Percentiles rank a stretch among this genome's conserved stretches.
These are phyloP conservation scores for Penicillium sp. DNA, from an alignment of 2,329 filamentous ascomycete species.

Conservation along the genomic window DNA sequence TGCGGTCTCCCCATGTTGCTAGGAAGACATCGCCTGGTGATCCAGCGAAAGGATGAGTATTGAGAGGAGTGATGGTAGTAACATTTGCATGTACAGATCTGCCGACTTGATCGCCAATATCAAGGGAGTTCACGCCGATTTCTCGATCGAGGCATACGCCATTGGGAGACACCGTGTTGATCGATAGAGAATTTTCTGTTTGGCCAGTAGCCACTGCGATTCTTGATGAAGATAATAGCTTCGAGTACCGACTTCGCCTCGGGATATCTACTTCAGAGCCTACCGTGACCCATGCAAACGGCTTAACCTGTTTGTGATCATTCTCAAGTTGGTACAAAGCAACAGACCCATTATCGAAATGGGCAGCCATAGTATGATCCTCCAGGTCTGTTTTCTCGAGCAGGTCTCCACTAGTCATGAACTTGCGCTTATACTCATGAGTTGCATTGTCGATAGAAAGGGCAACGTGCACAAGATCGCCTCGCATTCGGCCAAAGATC, in stretches of 20 bases:
- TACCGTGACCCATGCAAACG: constrained; percentile 34
- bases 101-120: constrained; percentile 24
- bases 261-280: constrained; percentile 15
- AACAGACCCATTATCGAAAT: constrained; percentile 50
- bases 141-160: constrained; percentile 40
- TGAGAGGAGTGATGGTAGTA: constrained; percentile 40
- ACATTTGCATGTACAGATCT: constrained; percentile 26
- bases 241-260: constrained; percentile 50
- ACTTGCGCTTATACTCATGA: constrained; percentile 40
- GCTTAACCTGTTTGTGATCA: constrained; percentile 32
- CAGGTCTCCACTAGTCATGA: constrained; percentile 44
- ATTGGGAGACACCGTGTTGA: constrained; percentile 52
- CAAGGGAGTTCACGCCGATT: constrained; percentile 40
- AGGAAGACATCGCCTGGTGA: constrained; percentile 55
- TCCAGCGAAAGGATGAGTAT: constrained; percentile 20
- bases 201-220: constrained; percentile 54
- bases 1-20: constrained; percentile 60
- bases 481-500: constrained; percentile 58
- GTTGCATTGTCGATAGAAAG: constrained; percentile 31
- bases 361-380: constrained; percentile 50
- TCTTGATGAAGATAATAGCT: constrained; percentile 51
- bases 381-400: constrained; percentile 53
- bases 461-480: constrained; percentile 47
- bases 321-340: constrained; percentile 47
- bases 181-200: constrained; percentile 45